Evolutionary conservation across 352 stramenopile genomes (phyloP), one percentile per base, ranked within the genome.

Genomic region (Peronospora destructor): DNA sequence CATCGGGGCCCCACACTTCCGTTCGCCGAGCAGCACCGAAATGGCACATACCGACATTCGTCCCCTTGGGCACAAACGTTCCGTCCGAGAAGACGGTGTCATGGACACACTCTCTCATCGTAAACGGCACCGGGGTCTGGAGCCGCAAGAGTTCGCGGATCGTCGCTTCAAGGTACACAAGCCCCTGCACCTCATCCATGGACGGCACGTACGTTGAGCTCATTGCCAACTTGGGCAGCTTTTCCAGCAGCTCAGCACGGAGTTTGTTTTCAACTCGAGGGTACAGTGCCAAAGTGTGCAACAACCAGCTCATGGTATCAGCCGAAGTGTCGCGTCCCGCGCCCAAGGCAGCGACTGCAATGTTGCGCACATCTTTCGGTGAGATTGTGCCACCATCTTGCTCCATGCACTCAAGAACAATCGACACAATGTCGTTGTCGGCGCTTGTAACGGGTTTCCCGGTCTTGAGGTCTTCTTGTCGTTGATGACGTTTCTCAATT

Each of bases 71-170:
- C 0, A 94, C 61, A 16, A 84, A 77, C 3, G 83, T 90, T 11
- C 82, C 82, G 35, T 94, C 81, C 10, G 68, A 52, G 35, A 84
- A 64, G 25, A 76, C 56, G 0, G 78, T 73, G 44, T 84, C 76
- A 1, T 61, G 55, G 23, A 72, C 43, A 28, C 57, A 73, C 21
- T 76, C 51, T 25, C 69, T 32, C 19, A 63, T 45, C 0, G 51
- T 63, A 33, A 63, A 70, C 9, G 61, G 61, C 2, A 63, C 76
- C 2, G 62, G 58, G n/a, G 82, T 73, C 32, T 81, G 71, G 5
- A 93, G 56, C 1, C 80, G 69, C 41, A 93, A 60, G 6, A 64
- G 64, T 45, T 93, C 83, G 8, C 64, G 62, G 26, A 90, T 68
- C 7, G 69, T 71, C 7, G 76, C 80, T 32, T 83, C 66, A 7